These are phyloP conservation scores for Daedaleopsis sinensis DNA, from an alignment of 768 basidiomycete species.

Conservation along the genomic window DNA sequence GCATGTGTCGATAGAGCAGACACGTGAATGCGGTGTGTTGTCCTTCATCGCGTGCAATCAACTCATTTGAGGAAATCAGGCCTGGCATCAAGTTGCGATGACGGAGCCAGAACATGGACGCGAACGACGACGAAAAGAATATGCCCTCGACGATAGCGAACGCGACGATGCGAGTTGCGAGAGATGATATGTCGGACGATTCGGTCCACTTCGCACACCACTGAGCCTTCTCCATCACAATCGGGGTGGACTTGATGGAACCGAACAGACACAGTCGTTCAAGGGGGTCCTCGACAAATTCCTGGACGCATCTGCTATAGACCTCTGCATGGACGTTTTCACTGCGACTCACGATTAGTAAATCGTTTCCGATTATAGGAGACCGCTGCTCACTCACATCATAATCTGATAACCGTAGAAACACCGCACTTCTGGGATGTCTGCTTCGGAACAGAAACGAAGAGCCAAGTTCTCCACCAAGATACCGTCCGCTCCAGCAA, in stretches of 20 bases:
- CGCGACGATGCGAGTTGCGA: constrained; percentile 51
- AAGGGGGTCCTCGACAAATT: constrained; percentile 51
- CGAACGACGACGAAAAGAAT: constrained; percentile 56
- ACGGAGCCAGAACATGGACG: constrained; percentile 59
- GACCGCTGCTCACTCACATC: no score
- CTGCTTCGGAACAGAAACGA: constrained; percentile 52
- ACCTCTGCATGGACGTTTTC: constrained; percentile 60
- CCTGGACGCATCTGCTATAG: constrained; percentile 58
- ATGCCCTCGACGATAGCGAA: constrained; percentile 57
- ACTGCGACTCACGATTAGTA: no score
- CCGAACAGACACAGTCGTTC: constrained; percentile 49
- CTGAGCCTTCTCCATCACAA: constrained; percentile 53
- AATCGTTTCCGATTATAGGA: no score
- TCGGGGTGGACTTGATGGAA: constrained; percentile 54
- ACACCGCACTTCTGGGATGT: constrained; percentile 52
- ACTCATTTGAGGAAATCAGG: constrained; percentile 58
- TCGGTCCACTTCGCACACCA: constrained; percentile 57
- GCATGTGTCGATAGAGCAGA: constrained; percentile 54
- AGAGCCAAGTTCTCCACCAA: constrained; percentile 58
- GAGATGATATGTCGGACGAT: constrained; percentile 43
- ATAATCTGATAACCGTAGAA: constrained; percentile 62
- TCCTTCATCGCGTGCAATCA: constrained; percentile 59
- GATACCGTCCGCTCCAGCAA: constrained; percentile 55
- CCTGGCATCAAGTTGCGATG: constrained; percentile 60
- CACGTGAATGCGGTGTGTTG: constrained; percentile 60